A percentile compares a stretch with the other conserved stretches of the same genome.
Evolutionary conservation across 129 eudicot genomes (phyloP).

Genomic region (Pulicaria dysenterica): DNA sequence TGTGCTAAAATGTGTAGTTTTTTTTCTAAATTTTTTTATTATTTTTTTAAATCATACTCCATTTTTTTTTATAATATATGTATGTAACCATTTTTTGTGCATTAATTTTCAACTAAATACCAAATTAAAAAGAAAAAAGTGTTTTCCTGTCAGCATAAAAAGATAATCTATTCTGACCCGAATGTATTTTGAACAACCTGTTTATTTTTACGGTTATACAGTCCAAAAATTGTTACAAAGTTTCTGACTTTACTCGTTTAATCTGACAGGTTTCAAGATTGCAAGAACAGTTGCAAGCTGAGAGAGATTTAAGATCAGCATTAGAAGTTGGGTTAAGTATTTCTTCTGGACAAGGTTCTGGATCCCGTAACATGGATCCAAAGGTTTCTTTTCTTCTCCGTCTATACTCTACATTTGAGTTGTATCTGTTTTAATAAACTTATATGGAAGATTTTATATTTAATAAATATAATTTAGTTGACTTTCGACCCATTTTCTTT

Average conservation of each 20-base stretch:
- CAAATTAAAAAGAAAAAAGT: too few species aligned
- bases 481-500: slow-evolving; percentile 8
- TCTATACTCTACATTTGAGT: not conserved
- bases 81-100: too few species aligned
- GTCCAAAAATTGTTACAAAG: not conserved
- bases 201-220: too few species aligned
- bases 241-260: not conserved
- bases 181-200: not conserved
- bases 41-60: too few species aligned
- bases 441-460: not conserved
- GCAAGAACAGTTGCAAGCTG: slow-evolving; percentile 98
- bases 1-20: too few species aligned
- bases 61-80: too few species aligned
- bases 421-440: not conserved
- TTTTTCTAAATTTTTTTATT: too few species aligned
- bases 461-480: too few species aligned
- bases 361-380: slow-evolving; percentile 87
- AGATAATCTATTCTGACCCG: not conserved
- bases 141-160: too few species aligned
- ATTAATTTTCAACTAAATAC: too few species aligned
- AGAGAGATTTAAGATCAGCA: slow-evolving; percentile 92
- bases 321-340: slow-evolving; percentile 97
- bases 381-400: slow-evolving; percentile 51
- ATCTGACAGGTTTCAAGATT: slow-evolving; percentile 74
- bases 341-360: slow-evolving; percentile 82